A percentile compares a stretch with the other conserved stretches of the same genome.
Conservation (phyloP, 192 early-diverging fungal species). For the Helicostylum pulchrum region DNA sequence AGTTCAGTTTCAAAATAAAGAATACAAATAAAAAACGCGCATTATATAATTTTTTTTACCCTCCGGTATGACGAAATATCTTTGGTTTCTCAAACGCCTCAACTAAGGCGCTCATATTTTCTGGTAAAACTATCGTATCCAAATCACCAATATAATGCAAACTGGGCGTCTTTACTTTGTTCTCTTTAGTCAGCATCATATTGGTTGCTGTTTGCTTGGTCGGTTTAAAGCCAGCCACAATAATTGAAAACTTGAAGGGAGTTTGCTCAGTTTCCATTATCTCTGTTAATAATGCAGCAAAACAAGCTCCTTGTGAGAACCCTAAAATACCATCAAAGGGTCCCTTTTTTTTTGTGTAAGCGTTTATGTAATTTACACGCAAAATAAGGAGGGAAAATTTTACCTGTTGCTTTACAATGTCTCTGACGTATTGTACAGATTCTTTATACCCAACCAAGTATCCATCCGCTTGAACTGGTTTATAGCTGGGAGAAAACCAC, state of each 20-base stretch:
- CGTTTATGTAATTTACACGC: background rate
- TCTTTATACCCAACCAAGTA: conserved; percentile 41
- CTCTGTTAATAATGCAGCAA: conserved; percentile 41
- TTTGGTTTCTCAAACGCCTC: conserved; percentile 18
- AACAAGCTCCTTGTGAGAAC: conserved; percentile 48
- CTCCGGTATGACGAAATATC: conserved; percentile 25
- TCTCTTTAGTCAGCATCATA: background rate
- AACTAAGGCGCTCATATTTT: conserved; percentile 12
- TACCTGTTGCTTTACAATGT: conserved; percentile 44
- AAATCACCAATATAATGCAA: conserved; percentile 31
- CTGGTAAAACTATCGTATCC: conserved; percentile 30
- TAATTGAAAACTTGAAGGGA: conserved; percentile 42
- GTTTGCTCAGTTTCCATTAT: conserved; percentile 35
- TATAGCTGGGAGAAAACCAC: conserved; percentile 18
- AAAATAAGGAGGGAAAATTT: background rate
- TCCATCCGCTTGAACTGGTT: background rate
- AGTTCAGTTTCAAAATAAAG: background rate
- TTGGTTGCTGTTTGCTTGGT: background rate
- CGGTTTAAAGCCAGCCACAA: conserved; percentile 39
- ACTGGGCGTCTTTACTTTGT: conserved; percentile 20
- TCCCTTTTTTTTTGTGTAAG: conserved; percentile 26
- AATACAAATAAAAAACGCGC: background rate
- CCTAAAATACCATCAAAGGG: conserved; percentile 54
- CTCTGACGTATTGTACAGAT: conserved; percentile 32
- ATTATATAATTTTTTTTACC: conserved; percentile 15